A percentile compares a stretch with the other conserved stretches of the same genome.
Conservation (phyloP, 2,329 filamentous ascomycete species). For the Paecilomyces sp. region DNA sequence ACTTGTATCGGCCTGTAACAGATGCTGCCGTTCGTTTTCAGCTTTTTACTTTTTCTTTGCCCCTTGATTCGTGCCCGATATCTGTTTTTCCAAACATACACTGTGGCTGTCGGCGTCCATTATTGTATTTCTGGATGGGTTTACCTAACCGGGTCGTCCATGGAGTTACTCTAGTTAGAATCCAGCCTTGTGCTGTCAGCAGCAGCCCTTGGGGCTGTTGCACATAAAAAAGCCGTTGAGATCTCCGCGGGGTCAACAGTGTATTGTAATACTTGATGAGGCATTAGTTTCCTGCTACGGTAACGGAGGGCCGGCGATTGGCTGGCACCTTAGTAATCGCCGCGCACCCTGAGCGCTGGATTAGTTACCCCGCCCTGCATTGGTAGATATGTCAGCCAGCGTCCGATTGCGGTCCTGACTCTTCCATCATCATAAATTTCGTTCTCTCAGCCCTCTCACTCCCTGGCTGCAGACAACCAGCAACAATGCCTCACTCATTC, state of each 20-base stretch:
- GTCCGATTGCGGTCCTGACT: neutral
- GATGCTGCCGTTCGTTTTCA: neutral
- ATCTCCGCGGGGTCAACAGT: neutral
- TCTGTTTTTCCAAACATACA: neutral
- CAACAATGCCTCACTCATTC: constrained; percentile 32
- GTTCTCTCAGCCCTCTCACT: neutral
- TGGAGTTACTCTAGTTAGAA: neutral
- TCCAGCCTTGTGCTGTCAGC: neutral
- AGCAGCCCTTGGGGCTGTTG: neutral
- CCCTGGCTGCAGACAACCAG: neutral
- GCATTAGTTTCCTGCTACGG: neutral
- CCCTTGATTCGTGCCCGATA: neutral
- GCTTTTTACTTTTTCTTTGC: neutral
- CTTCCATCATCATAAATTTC: neutral
- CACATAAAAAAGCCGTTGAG: neutral
- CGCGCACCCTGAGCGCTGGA: neutral
- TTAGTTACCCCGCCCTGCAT: neutral
- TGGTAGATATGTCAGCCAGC: neutral
- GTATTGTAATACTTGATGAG: neutral
- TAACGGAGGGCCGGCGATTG: neutral
- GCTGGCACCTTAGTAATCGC: neutral
- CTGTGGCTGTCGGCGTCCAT: neutral
- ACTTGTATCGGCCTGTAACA: neutral
- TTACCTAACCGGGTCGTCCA: neutral
- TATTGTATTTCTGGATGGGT: neutral